These are phyloP conservation scores for Didymella lethalis DNA, from an alignment of 2,329 filamentous ascomycete genomes.

Conservation along the genomic window DNA sequence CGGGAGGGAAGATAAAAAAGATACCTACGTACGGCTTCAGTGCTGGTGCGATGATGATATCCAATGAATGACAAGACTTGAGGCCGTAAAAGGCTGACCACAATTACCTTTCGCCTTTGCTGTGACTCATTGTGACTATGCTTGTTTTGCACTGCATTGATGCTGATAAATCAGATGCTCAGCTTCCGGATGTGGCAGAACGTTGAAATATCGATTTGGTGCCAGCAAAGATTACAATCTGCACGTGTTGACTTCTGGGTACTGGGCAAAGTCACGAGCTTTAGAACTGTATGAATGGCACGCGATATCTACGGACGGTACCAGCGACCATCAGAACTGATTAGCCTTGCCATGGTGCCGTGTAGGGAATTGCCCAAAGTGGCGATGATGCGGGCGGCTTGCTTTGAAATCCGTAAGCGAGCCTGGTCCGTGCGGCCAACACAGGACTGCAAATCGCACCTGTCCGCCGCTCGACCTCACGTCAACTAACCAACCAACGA, in stretches of 20 bases:
- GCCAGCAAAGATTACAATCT: no score
- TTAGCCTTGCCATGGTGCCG: background rate
- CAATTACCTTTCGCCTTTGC: conserved; percentile 3
- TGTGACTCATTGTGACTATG: conserved; percentile 16
- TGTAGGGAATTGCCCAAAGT: background rate
- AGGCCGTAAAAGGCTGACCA: conserved; percentile 26
- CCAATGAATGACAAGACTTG: conserved; percentile 40
- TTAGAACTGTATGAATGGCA: background rate
- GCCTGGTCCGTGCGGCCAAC: conserved; percentile 2
- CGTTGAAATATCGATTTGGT: background rate
- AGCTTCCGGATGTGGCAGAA: conserved; percentile 2
- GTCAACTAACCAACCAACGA: conserved; percentile 23
- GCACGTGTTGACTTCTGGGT: no score
- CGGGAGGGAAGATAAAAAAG: conserved; percentile 31
- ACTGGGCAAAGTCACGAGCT: no score
- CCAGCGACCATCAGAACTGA: background rate
- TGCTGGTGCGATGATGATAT: conserved; percentile 34
- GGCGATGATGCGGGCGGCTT: conserved; percentile 7
- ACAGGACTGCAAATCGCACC: conserved; percentile 12
- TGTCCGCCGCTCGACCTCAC: conserved; percentile 12
- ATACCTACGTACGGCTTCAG: conserved; percentile 36
- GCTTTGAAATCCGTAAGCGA: conserved; percentile 20
- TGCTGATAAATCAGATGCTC: conserved; percentile 16
- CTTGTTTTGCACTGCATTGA: conserved; percentile 8
- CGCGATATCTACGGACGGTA: background rate